Evolutionary conservation across 2,329 filamentous ascomycete species (phyloP), one percentile per base, ranked within the genome.

Genomic region (Chaetothyriales sp.): DNA sequence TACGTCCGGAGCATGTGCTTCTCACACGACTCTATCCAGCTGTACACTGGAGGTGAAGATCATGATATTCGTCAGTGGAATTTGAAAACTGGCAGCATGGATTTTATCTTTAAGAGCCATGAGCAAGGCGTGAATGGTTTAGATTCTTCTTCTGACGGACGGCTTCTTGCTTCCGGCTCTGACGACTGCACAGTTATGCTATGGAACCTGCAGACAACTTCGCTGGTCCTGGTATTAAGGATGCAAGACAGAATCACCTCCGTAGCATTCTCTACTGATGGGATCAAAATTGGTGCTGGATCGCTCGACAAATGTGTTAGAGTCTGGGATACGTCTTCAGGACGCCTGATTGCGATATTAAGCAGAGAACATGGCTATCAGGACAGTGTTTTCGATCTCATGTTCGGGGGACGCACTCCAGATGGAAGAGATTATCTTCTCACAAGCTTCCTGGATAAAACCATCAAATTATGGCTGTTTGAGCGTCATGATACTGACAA

Each of bases 401-500:
- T 19, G 43, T 90, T 85, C 13, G 92, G 97, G 19, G 90, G 90
- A 0, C 97, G 97, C 69, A 89, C 89, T 13, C 90, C 92, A 28
- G 90, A 86, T 62, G 90, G 90, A 56, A 86, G 88, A 62, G 87
- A 19, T 44, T n/a, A 94, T 60, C 82, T 98, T 43, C 90, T 97
- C 64, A 94, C 86, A 63, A 92, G 90, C 57, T 94, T 86, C 76
- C 73, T 97, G 61, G 90, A 98, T 68, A 94, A 94, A 76, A 97
- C 90, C 0, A 97, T 97, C 75, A 95, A 95, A 75, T 94, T 97
- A 85, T 98, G 92, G 89, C 89, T 95, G 73, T 77, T 98, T 48
- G 83, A 78, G 51, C 79, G 84, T 46, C 79, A 85, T 61, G 75
- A 76, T 60, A 78, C 82, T 62, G 77, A 82, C 54, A 76, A 80